Evolutionary conservation across 345 rosid species (phyloP), one percentile per base, ranked within the genome.

Genomic region (Syzygium aromaticum): DNA sequence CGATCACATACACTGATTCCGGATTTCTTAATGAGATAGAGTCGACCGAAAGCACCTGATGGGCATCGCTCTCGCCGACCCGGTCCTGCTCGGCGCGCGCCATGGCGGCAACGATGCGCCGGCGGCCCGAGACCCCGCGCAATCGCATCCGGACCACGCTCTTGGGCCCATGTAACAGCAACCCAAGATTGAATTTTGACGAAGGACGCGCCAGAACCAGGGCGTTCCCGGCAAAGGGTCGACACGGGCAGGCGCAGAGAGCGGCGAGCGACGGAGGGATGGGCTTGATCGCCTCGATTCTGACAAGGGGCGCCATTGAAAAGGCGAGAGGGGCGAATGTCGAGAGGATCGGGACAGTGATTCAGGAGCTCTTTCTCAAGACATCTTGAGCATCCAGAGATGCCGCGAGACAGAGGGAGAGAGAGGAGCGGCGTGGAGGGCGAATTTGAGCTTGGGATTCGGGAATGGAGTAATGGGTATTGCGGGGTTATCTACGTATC

Each of bases 1-100:
- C 82, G 21, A 49, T 52, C 51, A 17, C 28, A 61, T 73, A 23
- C 38, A 38, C 77, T 46, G 51, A 86, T 59, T 59, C 11, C 27
- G 49, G 61, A 53, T 51, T 51, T 23, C 78, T 14, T 19, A n/a
- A 61, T 46, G 17, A 73, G 15, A 19, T 43, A 73, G 14, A 73
- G 27, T 23, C 49, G 49, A 73, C 82, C 46, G 12, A 85, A 84
- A 87, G 61, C 85, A 93, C 93, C 95, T 93, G 90, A 40, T 92
- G 86, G 73, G 89, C 87, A 54, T 86, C 85, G 86, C 77, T 91
- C 57, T 94, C 94, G 53, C 89, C 94, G 86, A 93, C 33, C 27
- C 88, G 89, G 90, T 91, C 93, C 11, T 91, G 86, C 86, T 95
- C 96, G 78, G 93, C 90, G 73, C 93, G 92, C 53, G 93, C 85